phyloP scores from a whole-genome alignment of 306 rosid species.

The Astragalus membranaceus region DNA sequence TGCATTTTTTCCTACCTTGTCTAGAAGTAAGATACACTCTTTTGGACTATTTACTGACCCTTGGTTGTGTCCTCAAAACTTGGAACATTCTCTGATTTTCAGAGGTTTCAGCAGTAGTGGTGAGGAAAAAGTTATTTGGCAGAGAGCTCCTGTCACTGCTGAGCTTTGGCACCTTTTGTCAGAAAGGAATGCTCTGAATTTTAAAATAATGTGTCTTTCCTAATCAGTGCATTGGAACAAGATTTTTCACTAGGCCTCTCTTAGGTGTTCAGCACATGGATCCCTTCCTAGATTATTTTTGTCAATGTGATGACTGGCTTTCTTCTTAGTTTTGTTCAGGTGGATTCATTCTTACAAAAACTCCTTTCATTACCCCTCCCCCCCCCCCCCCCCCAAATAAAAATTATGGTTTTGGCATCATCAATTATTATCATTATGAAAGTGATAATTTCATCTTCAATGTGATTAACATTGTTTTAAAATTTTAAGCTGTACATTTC shows the following conservation, averaged over 20 bases:
- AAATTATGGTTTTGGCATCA: not conserved
- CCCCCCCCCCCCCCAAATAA: not conserved
- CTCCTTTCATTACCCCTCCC: not conserved
- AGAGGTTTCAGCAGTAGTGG: not conserved
- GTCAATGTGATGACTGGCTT: not conserved
- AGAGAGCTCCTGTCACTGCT: not conserved
- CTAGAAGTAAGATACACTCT: constrained; percentile 1
- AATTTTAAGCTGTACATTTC: not conserved
- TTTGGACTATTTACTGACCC: constrained; percentile 1
- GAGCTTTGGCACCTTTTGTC: not conserved
- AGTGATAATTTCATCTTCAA: not conserved
- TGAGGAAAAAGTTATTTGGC: not conserved
- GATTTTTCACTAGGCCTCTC: not conserved
- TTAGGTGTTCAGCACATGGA: not conserved
- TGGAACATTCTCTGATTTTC: constrained; percentile 1
- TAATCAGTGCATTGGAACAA: not conserved
- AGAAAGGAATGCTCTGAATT: not conserved
- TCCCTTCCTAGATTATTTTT: not conserved
- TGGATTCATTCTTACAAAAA: not conserved
- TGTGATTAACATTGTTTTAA: not conserved
- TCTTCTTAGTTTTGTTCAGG: not conserved
- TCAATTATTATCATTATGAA: not conserved
- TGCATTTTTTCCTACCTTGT: constrained; percentile 2
- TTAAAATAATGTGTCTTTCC: not conserved
- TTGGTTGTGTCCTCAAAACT: not conserved